These are phyloP conservation scores for Asterella californica DNA, from an alignment of 225 moss, liverwort and hornwort species.

Conservation along the genomic window DNA sequence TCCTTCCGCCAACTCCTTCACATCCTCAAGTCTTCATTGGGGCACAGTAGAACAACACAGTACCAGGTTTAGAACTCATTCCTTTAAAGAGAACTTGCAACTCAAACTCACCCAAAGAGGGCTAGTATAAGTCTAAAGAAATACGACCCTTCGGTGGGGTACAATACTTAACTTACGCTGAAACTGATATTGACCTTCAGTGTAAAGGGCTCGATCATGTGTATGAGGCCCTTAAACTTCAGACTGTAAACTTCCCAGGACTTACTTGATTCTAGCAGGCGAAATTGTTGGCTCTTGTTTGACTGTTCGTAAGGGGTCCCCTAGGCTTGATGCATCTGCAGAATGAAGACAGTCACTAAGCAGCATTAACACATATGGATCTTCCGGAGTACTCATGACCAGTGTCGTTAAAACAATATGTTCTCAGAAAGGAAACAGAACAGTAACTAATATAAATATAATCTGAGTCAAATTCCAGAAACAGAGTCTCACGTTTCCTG, in stretches of 20 bases:
- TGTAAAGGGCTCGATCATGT: not conserved
- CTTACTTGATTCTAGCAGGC: slow-evolving; percentile 84
- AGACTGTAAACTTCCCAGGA: not conserved
- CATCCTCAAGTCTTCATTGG: slow-evolving; percentile 40
- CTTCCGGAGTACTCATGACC: too few species aligned
- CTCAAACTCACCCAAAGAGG: not conserved
- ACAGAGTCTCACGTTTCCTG: slow-evolving; percentile 62
- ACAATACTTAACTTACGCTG: not conserved
- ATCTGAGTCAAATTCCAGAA: not conserved
- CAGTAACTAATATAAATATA: not conserved
- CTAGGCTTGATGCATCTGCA: slow-evolving; percentile 36
- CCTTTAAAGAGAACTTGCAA: not conserved
- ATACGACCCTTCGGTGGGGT: not conserved
- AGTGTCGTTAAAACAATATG: not conserved
- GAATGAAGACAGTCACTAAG: not conserved
- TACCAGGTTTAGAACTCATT: not conserved
- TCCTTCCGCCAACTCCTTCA: slow-evolving; percentile 39
- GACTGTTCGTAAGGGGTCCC: slow-evolving; percentile 62
- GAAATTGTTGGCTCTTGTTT: slow-evolving; percentile 91
- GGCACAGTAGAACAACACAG: not conserved
- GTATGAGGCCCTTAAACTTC: not conserved
- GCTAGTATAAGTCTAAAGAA: not conserved
- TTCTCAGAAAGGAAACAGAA: not conserved
- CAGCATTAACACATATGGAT: not conserved
- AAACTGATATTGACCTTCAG: not conserved